Evolutionary conservation across 371 early-diverging fungal genomes (phyloP).

Genomic region (Nematocida minor): DNA sequence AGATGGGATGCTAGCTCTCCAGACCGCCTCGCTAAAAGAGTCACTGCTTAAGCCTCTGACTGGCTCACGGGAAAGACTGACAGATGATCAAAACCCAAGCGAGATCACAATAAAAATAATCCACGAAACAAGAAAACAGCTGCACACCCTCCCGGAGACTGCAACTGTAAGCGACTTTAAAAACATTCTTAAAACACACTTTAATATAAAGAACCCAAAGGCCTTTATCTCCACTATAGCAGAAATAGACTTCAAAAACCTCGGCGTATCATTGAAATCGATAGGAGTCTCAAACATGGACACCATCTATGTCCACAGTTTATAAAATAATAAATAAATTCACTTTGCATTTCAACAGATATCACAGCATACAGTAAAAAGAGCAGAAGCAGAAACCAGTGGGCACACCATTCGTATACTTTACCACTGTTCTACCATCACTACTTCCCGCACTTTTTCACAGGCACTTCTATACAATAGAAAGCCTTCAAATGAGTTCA

Average conservation of each 20-base stretch:
- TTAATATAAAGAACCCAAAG: slow-evolving; percentile 19
- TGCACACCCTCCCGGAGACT: background rate
- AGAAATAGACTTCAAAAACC: background rate
- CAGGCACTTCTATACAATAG: too few species aligned
- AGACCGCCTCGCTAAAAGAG: background rate
- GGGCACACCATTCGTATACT: too few species aligned
- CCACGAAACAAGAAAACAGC: background rate
- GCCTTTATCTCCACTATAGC: slow-evolving; percentile 6
- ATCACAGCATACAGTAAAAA: too few species aligned
- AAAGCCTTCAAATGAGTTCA: too few species aligned
- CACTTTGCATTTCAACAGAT: too few species aligned
- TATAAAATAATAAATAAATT: too few species aligned
- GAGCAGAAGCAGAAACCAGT: too few species aligned
- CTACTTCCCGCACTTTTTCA: too few species aligned
- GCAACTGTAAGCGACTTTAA: slow-evolving; percentile 14
- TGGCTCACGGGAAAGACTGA: background rate
- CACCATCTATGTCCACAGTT: slow-evolving; percentile 7
- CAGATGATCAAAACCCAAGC: background rate
- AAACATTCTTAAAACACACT: background rate
- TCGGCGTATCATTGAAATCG: background rate
- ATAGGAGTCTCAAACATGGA: slow-evolving; percentile 27
- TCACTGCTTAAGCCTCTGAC: background rate
- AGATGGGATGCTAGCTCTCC: background rate
- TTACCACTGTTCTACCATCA: too few species aligned
- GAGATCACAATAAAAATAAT: slow-evolving; percentile 3